phyloP scores from a whole-genome alignment of 805 yeast species.

The Middelhovenomyces tepae region DNA sequence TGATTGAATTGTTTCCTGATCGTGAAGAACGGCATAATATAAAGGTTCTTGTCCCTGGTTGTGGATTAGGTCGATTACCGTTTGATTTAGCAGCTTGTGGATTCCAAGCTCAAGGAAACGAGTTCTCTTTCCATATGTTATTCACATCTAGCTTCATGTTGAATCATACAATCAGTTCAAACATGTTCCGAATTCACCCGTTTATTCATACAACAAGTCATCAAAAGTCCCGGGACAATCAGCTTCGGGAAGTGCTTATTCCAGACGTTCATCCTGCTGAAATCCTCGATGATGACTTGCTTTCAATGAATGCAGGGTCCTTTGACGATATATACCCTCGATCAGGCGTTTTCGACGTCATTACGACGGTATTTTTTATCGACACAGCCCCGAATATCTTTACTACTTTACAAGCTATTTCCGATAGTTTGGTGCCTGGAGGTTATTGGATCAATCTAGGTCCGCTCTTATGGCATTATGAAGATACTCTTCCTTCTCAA shows the following conservation, averaged over 20 bases:
- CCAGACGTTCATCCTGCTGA: constrained; percentile 27
- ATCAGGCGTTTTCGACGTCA: constrained; percentile 27
- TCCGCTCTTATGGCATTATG: constrained; percentile 66
- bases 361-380: constrained; percentile 57
- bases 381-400: constrained; percentile 85
- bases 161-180: constrained; percentile 11
- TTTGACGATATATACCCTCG: constrained; percentile 63
- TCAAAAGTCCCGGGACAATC: constrained; percentile 41
- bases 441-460: constrained; percentile 78
- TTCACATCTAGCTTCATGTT: constrained; percentile 36
- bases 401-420: constrained; percentile 60
- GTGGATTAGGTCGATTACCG: constrained; percentile 80
- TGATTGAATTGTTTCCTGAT: constrained; percentile 28
- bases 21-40: constrained; percentile 17
- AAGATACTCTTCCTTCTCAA: constrained; percentile 31
- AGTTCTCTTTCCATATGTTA: constrained; percentile 73
- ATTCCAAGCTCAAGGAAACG: constrained; percentile 62
- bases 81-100: constrained; percentile 46
- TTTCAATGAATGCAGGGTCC: constrained; percentile 70
- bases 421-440: constrained; percentile 34
- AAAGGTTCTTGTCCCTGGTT: constrained; percentile 69
- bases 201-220: constrained; percentile 62
- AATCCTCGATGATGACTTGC: constrained; percentile 19
- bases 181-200: constrained; percentile 24
- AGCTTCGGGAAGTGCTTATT: constrained; percentile 37